A percentile compares a stretch with the other conserved stretches of the same genome.
phyloP scores from a whole-genome alignment of 495 filamentous ascomycete species.

The Neurospora hispaniola region DNA sequence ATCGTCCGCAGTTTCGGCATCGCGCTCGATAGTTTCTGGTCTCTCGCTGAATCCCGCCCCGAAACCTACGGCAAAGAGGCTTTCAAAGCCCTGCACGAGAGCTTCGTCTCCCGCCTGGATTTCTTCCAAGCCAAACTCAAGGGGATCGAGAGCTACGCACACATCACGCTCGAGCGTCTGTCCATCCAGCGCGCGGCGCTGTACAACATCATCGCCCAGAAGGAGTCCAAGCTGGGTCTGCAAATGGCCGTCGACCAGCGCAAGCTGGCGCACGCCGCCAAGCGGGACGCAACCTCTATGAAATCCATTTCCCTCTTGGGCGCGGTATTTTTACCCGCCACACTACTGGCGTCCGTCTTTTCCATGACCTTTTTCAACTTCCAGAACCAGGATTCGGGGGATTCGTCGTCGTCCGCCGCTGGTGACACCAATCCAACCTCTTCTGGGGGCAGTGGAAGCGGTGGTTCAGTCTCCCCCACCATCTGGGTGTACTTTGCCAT shows the following conservation, averaged over 20 bases:
- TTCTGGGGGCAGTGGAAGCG: background rate
- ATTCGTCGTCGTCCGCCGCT: background rate
- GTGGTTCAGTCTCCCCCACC: slow-evolving; percentile 24
- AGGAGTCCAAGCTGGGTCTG: slow-evolving; percentile 45
- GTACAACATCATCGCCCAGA: slow-evolving; percentile 49
- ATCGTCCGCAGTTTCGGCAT: slow-evolving; percentile 33
- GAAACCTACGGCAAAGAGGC: slow-evolving; percentile 15
- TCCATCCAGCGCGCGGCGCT: slow-evolving; percentile 43
- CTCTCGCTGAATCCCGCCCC: slow-evolving; percentile 3
- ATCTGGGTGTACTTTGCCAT: slow-evolving; percentile 48
- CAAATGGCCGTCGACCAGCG: slow-evolving; percentile 47
- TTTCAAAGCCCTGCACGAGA: slow-evolving; percentile 27
- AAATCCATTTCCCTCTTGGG: slow-evolving; percentile 46
- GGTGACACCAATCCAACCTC: too few species aligned
- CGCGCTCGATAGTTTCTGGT: slow-evolving; percentile 34
- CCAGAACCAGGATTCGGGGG: slow-evolving; percentile 6
- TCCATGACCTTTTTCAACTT: slow-evolving; percentile 50
- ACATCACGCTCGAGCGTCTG: slow-evolving; percentile 41
- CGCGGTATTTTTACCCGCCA: slow-evolving; percentile 45
- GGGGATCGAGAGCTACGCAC: slow-evolving; percentile 46
- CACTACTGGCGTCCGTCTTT: slow-evolving; percentile 43
- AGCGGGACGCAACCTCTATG: slow-evolving; percentile 45
- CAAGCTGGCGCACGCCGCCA: slow-evolving; percentile 43
- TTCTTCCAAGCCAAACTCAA: slow-evolving; percentile 44
- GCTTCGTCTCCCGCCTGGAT: slow-evolving; percentile 37